A percentile compares a stretch with the other conserved stretches of the same genome.
These are phyloP conservation scores for Globisporangium middletonii DNA, from an alignment of 352 stramenopile genomes.

Conservation along the genomic window DNA sequence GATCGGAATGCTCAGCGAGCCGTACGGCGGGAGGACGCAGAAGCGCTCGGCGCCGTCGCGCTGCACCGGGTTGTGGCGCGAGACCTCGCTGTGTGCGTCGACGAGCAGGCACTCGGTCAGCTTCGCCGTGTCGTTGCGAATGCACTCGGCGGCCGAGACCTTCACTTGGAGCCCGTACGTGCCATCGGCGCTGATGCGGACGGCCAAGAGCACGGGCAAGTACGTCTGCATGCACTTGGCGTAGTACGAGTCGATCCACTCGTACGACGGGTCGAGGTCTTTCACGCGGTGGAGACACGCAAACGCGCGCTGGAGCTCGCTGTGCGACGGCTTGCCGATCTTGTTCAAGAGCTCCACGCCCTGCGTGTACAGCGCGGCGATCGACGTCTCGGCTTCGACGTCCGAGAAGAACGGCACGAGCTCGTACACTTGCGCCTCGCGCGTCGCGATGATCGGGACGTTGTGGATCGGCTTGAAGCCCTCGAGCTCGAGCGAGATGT, in stretches of 20 bases:
- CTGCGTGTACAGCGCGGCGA: conserved; percentile 62
- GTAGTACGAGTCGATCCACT: conserved; percentile 86
- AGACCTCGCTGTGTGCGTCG: conserved; percentile 38
- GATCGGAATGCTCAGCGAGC: conserved; percentile 61
- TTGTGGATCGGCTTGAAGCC: conserved; percentile 61
- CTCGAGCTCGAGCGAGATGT: conserved; percentile 72
- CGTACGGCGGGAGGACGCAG: conserved; percentile 46
- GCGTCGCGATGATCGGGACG: conserved; percentile 59
- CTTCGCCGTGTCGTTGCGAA: conserved; percentile 80
- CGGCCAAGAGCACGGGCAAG: conserved; percentile 57
- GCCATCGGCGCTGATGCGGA: conserved; percentile 67
- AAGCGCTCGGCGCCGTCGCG: conserved; percentile 36
- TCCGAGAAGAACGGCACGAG: conserved; percentile 70
- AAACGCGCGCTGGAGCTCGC: conserved; percentile 68
- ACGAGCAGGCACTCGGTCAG: conserved; percentile 67
- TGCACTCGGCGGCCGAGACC: conserved; percentile 55
- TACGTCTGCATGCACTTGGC: conserved; percentile 58
- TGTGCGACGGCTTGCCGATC: conserved; percentile 40
- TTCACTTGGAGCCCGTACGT: conserved; percentile 77
- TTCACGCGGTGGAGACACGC: conserved; percentile 68
- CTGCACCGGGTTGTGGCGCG: conserved; percentile 57
- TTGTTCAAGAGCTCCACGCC: conserved; percentile 63
- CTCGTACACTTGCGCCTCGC: conserved; percentile 75
- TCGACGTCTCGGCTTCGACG: conserved; percentile 56
- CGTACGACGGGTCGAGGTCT: conserved; percentile 63